These are phyloP conservation scores for Ogataea salicorniae DNA, from an alignment of 805 yeast genomes.

Conservation along the genomic window DNA sequence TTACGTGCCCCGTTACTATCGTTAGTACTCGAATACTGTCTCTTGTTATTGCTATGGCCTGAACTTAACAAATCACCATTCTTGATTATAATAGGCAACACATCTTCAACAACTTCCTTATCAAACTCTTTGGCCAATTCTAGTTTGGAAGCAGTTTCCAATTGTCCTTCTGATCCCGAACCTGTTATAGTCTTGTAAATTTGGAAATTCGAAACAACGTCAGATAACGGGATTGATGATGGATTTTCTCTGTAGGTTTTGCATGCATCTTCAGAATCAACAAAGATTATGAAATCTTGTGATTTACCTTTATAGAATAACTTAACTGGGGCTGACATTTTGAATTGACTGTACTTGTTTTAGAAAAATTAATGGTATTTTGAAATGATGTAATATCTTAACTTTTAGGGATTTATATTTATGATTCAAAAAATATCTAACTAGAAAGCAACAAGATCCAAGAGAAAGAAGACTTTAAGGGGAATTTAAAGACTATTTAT, in stretches of 20 bases:
- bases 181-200: constrained; percentile 58
- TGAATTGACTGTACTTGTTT: constrained; percentile 31
- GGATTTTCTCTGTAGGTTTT: constrained; percentile 47
- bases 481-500: too few species aligned
- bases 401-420: too few species aligned
- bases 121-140: constrained; percentile 64
- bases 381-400: neutral
- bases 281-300: constrained; percentile 62
- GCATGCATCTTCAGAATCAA: constrained; percentile 46
- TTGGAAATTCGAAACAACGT: constrained; percentile 58
- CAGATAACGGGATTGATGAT: constrained; percentile 51
- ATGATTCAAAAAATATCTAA: too few species aligned
- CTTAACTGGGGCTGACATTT: constrained; percentile 33
- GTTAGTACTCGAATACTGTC: constrained; percentile 35
- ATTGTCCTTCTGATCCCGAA: constrained; percentile 63
- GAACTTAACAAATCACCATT: constrained; percentile 50
- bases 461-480: too few species aligned
- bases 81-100: constrained; percentile 52
- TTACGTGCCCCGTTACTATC: constrained; percentile 30
- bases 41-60: constrained; percentile 18
- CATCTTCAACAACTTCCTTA: constrained; percentile 42
- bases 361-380: neutral
- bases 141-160: constrained; percentile 65
- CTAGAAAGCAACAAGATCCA: too few species aligned
- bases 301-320: constrained; percentile 61